Base-by-base conservation (phyloP, 2,329 filamentous ascomycete species). In the Lecanicillium sp. region DNA sequence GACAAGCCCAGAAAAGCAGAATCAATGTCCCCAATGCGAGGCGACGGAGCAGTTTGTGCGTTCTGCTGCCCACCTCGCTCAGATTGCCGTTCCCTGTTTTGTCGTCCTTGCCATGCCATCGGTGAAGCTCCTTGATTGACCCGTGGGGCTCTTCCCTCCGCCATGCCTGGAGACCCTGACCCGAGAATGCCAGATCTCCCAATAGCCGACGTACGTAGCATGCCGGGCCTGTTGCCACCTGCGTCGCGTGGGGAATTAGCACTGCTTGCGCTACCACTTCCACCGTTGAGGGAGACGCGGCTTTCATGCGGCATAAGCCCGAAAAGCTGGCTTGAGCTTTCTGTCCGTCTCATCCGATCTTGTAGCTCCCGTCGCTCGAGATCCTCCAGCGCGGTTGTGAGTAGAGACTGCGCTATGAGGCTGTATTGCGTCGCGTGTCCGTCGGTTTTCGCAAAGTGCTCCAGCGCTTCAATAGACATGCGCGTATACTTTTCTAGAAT, bases 361-460 rank as follows among this genome's bases (percentile, higher is more conserved):
- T 69, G 64, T 0, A 70, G 59, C 45, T 78, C 75, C 5, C 64
- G 66, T 36, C 66, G 69, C 53, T 77, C 73, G 0, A 78, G 65
- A 17, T 76, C 66, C 32, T 70, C 67, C 1, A 73, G 56, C 0
- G 73, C 72, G 0, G 69, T 71, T 0, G 61, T 62, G 0, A 77
- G 66, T 0, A 78, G 65, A 0, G 74, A 74, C 45, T 74, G 70
- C 0, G 73, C 73, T 35, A 78, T 77, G 26, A 77, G 69, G 0
- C 73, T 73, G 55, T 78, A 78, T 51, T 78, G 74, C 6, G 62
- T 59, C 2, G 75, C 75, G 52, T 78, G 74, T 0, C 71, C 66
- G 49, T 78, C 74, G 26, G 67, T 60, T 11, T 68, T 64, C 2
- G 73, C 70, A 41, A 77, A 75, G 50, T 75, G 69, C 38, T 76